phyloP scores from a whole-genome alignment of 768 basidiomycete genomes.

The Amanita exitialis region DNA sequence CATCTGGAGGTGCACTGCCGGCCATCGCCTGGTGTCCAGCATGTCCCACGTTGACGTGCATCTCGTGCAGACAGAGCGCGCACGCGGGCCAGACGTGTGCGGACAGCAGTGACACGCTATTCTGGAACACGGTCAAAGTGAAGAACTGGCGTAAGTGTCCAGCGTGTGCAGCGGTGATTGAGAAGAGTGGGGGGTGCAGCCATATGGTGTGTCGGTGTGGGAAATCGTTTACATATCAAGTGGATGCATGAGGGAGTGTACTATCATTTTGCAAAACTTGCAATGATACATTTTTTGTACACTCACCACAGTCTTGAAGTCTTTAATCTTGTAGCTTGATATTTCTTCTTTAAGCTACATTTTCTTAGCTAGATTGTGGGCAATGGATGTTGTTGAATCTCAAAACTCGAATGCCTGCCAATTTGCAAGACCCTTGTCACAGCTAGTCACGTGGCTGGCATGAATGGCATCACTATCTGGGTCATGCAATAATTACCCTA shows the following conservation, averaged over 20 bases:
- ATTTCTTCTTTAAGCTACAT: too few relatives aligned
- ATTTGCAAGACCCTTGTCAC: too few relatives aligned
- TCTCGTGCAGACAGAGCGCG: neutral
- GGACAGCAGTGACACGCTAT: neutral
- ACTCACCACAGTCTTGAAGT: too few relatives aligned
- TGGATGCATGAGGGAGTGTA: neutral
- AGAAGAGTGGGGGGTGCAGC: slow-evolving; percentile 7
- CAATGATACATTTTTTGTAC: too few relatives aligned
- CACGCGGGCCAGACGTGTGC: slow-evolving; percentile 2
- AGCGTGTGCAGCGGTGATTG: slow-evolving; percentile 1
- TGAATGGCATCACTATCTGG: too few relatives aligned
- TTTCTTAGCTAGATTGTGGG: too few relatives aligned
- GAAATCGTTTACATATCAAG: neutral
- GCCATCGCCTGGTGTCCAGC: slow-evolving; percentile 20
- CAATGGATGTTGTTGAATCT: too few relatives aligned
- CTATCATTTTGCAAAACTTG: too few relatives aligned
- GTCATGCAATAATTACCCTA: too few relatives aligned
- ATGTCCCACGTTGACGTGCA: neutral
- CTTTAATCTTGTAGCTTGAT: too few relatives aligned
- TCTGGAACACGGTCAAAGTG: neutral
- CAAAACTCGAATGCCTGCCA: too few relatives aligned
- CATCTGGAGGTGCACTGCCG: neutral
- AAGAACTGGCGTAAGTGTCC: slow-evolving; percentile 4
- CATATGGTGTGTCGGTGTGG: slow-evolving; percentile 5
- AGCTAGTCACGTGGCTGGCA: too few relatives aligned